A percentile compares a stretch with the other conserved stretches of the same genome.
phyloP scores from a whole-genome alignment of 2,329 filamentous ascomycete species.

The Diaporthe helianthi region DNA sequence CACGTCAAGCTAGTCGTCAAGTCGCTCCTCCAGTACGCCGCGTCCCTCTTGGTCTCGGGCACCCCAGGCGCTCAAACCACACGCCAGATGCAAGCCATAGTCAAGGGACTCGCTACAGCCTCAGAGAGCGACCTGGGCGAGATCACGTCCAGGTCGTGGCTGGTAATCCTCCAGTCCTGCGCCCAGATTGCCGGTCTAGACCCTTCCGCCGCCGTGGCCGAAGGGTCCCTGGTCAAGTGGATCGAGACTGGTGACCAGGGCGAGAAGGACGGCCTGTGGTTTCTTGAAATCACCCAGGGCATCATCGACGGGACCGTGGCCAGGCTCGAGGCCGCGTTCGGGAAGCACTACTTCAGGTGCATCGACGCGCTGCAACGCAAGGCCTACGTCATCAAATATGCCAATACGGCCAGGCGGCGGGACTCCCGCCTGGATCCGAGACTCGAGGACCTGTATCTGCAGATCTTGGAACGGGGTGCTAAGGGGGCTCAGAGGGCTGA shows the following conservation, averaged over 20 bases:
- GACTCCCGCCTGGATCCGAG: background rate
- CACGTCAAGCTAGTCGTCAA: conserved; percentile 1
- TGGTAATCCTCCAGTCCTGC: background rate
- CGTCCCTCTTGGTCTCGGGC: background rate
- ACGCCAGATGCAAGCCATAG: background rate
- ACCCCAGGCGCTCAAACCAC: background rate
- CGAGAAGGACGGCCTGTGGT: background rate
- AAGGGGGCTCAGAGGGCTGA: background rate
- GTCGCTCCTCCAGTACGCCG: background rate
- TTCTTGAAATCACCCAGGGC: background rate
- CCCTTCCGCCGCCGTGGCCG: background rate
- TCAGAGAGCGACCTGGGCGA: background rate
- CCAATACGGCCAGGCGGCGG: background rate
- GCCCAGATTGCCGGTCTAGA: background rate
- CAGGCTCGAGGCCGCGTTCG: background rate
- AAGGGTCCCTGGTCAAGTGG: background rate
- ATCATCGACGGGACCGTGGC: background rate
- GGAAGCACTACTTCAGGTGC: background rate
- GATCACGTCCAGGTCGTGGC: background rate
- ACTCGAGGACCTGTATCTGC: background rate
- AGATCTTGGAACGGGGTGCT: background rate
- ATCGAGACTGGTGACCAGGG: background rate
- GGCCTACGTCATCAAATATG: background rate
- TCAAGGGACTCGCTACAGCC: conserved; percentile 1
- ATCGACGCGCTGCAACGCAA: background rate